A percentile compares a stretch with the other conserved stretches of the same genome.
These are phyloP conservation scores for Fusarium cicatricum DNA, from an alignment of 2,329 filamentous ascomycete species.

Conservation along the genomic window DNA sequence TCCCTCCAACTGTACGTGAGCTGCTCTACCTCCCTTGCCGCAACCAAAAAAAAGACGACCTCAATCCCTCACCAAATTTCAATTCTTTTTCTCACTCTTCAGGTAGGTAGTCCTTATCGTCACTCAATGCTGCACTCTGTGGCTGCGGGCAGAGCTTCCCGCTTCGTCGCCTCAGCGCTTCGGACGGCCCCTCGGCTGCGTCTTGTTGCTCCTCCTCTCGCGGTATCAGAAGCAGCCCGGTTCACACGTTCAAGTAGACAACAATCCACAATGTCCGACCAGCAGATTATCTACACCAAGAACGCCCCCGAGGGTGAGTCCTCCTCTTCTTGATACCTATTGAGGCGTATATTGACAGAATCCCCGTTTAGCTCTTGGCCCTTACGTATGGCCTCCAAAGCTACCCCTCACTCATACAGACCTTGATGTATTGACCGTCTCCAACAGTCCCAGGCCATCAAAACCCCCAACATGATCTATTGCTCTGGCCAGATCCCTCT, in stretches of 20 bases:
- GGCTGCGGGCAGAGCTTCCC: constrained; percentile 35
- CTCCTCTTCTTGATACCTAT: neutral
- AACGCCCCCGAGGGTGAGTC: constrained; percentile 66
- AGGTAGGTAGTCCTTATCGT: constrained; percentile 28
- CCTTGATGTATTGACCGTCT: constrained; percentile 21
- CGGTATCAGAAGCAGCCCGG: constrained; percentile 26
- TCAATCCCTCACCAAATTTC: constrained; percentile 5
- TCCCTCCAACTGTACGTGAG: constrained; percentile 3
- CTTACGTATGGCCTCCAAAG: constrained; percentile 61
- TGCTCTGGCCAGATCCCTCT: constrained; percentile 78
- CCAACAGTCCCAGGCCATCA: constrained; percentile 69
- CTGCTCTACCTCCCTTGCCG: constrained; percentile 12
- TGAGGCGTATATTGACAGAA: constrained; percentile 13
- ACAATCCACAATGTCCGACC: constrained; percentile 56
- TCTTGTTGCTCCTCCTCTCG: constrained; percentile 3
- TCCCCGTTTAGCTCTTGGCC: constrained; percentile 61
- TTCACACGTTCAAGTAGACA: constrained; percentile 47
- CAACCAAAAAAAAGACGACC: constrained; percentile 9
- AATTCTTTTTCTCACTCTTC: constrained; percentile 3
- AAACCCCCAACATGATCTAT: constrained; percentile 71
- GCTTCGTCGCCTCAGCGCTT: constrained; percentile 29
- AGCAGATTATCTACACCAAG: constrained; percentile 63
- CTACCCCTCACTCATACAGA: constrained; percentile 19
- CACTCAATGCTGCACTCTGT: constrained; percentile 36
- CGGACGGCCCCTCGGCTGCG: constrained; percentile 25